Evolutionary conservation across 1,284 basidiomycete species (phyloP).

Genomic region (Vanrija pseudolonga): DNA sequence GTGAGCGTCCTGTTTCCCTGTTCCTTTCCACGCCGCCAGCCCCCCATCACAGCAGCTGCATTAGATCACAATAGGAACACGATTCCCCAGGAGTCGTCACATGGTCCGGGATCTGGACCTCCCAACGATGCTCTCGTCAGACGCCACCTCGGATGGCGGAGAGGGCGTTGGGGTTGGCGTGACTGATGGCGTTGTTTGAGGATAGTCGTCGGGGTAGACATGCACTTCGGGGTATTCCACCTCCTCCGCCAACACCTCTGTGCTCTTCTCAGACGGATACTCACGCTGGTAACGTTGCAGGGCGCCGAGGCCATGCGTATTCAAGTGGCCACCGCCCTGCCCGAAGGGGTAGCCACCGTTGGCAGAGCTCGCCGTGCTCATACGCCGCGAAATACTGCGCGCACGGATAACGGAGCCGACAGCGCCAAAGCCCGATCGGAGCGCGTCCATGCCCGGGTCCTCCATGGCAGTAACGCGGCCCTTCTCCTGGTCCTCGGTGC

Average conservation of each 20-base stretch:
- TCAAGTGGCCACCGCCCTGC: constrained; percentile 2
- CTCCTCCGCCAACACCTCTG: neutral
- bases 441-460: constrained; percentile 73
- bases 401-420: constrained; percentile 86
- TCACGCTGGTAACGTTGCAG: constrained; percentile 40
- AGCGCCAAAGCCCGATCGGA: constrained; percentile 83
- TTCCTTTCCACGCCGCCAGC: too few relatives aligned
- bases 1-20: too few relatives aligned
- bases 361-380: constrained; percentile 25
- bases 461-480: constrained; percentile 44
- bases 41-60: neutral
- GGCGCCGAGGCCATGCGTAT: constrained; percentile 35
- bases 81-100: too few relatives aligned
- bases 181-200: too few relatives aligned
- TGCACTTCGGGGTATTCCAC: too few relatives aligned
- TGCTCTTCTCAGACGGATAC: constrained; percentile 7
- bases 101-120: too few relatives aligned
- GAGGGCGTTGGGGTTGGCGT: too few relatives aligned
- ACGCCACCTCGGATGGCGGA: neutral
- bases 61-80: neutral
- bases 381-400: constrained; percentile 46
- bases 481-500: constrained; percentile 58
- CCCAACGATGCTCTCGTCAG: neutral
- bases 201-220: neutral
- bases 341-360: neutral